Evolutionary conservation across 75 land plant genomes (phyloP).

Genomic region (Picea sitchensis): DNA sequence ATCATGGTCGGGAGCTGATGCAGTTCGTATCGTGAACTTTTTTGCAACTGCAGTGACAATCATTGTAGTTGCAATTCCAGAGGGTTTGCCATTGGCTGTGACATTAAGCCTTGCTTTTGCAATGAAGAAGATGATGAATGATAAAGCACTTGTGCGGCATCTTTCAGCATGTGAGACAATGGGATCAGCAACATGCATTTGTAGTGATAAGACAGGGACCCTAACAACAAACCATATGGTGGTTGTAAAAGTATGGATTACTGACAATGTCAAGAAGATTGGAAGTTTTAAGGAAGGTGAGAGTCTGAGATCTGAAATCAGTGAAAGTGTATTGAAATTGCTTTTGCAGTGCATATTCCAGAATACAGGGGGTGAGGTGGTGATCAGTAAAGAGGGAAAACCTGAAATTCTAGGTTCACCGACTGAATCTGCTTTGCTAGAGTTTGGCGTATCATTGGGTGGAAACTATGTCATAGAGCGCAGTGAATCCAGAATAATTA

Average conservation of each 20-base stretch:
- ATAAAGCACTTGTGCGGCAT: slow-evolving; percentile 87
- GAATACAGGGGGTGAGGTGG: slow-evolving; percentile 86
- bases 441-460: slow-evolving; percentile 76
- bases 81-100: slow-evolving; percentile 95
- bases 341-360: slow-evolving; percentile 65
- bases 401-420: slow-evolving; percentile 69
- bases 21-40: slow-evolving; percentile 56
- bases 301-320: slow-evolving; percentile 24
- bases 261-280: slow-evolving; percentile 47
- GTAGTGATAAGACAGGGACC: slow-evolving; percentile 97
- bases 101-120: slow-evolving; percentile 96
- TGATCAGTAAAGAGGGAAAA: slow-evolving; percentile 47
- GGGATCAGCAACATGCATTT: slow-evolving; percentile 92
- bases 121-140: slow-evolving; percentile 99
- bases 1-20: slow-evolving; percentile 63
- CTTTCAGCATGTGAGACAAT: slow-evolving; percentile 98
- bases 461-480: slow-evolving; percentile 71
- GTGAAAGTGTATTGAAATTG: slow-evolving; percentile 31
- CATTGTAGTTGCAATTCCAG: slow-evolving; percentile 98
- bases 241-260: slow-evolving; percentile 74
- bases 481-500: slow-evolving; percentile 43
- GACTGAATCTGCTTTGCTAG: slow-evolving; percentile 83
- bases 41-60: slow-evolving; percentile 91
- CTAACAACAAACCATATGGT: slow-evolving; percentile 94
- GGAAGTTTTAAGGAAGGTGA: slow-evolving; percentile 17